Base-by-base conservation (phyloP, 1,139 yeast genomes). In the Candida labiduridarum region DNA sequence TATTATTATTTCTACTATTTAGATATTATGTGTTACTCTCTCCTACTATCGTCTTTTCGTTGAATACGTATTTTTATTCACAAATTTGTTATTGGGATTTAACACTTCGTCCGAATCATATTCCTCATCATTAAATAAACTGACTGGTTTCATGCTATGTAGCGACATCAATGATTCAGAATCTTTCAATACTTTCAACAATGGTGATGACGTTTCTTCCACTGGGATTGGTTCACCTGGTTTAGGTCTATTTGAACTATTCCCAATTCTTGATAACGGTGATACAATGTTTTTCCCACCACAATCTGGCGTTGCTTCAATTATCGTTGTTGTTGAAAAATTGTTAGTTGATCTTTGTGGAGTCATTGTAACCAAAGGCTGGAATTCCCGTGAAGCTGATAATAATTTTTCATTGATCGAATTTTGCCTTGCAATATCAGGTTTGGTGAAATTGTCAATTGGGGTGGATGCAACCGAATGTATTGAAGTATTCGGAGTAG, bases 181-280 rank as follows among this genome's bases (percentile, higher is more conserved):
- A 29, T 34, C 39, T n/a, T 35, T 30, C 33, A 46, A 49, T 3
- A 68, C 56, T 34, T 57, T 61, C 51, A 60, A 68, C 46, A 71
- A 69, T 4, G 78, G 76, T 1, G 78, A 69, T 12, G 65, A 19
- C 4, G 22, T 19, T 19, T 19, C 66, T 41, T 56, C 59, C 4
- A 67, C 48, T 1, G 68, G 61, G 2, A 69, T 58, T 1, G 75
- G 76, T 14, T 71, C 74, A 2, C 78, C 78, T 1, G 78, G 79
- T 49, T 61, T 61, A 15, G 52, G 58, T 33, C 55, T 52, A 35
- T 46, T 49, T 8, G 31, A 39, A 18, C 38, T 30, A 33, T 11
- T 25, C 1, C 29, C 18, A n/a, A 10, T 3, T 34, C 25, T 48
- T 40, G 11, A 12, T 46, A 41, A 16, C 0, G 71, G 69, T 1